phyloP scores from a whole-genome alignment of 352 stramenopile species.

The Globisporangium ultimum region DNA sequence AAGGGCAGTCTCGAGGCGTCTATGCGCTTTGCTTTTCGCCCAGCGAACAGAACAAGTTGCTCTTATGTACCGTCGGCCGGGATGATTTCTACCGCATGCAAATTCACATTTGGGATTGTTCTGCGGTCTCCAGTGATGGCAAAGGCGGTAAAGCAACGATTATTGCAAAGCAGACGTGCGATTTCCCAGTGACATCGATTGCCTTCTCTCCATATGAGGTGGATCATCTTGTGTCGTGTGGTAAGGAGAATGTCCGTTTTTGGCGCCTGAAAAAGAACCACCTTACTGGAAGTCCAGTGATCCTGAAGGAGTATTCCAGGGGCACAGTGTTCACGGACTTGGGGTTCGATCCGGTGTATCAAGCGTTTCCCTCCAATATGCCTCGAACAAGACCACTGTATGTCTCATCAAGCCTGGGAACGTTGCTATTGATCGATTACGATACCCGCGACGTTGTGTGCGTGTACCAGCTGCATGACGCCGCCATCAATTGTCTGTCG shows the following conservation, averaged over 20 bases:
- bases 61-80: conserved; percentile 56
- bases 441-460: conserved; percentile 76
- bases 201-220: conserved; percentile 84
- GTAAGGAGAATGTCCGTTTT: conserved; percentile 91
- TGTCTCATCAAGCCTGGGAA: conserved; percentile 71
- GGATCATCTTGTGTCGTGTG: conserved; percentile 84
- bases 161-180: conserved; percentile 81
- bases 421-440: conserved; percentile 83
- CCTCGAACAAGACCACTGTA: conserved; percentile 60
- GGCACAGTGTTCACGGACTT: conserved; percentile 83
- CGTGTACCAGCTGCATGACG: conserved; percentile 89
- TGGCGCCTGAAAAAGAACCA: conserved; percentile 75
- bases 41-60: conserved; percentile 14
- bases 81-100: conserved; percentile 69
- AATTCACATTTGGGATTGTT: conserved; percentile 76
- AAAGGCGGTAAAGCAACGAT: conserved; percentile 16
- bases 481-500: conserved; percentile 74
- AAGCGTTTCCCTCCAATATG: conserved; percentile 58
- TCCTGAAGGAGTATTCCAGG: conserved; percentile 88
- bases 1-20: conserved; percentile 41
- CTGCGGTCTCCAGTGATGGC: conserved; percentile 6
- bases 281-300: conserved; percentile 76
- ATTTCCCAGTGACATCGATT: conserved; percentile 73
- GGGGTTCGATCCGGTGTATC: conserved; percentile 70
- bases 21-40: conserved; percentile 49